phyloP scores from a whole-genome alignment of 495 filamentous ascomycete species.

The Penicillium egyptiacum region DNA sequence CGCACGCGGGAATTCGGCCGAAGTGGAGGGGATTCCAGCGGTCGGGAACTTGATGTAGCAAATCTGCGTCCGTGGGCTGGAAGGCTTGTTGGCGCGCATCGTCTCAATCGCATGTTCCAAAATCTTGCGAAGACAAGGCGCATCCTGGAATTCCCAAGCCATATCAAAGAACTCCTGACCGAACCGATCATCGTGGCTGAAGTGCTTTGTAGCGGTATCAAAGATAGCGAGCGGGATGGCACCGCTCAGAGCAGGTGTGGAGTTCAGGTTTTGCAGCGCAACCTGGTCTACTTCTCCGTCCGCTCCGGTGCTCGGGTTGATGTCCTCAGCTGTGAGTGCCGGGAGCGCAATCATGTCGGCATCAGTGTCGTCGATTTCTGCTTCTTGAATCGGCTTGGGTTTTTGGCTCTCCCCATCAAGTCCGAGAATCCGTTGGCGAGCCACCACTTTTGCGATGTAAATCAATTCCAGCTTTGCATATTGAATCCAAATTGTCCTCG shows the following conservation, averaged over 20 bases:
- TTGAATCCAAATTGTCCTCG: slow-evolving; percentile 75
- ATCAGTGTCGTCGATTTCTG: slow-evolving; percentile 38
- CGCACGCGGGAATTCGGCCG: slow-evolving; percentile 70
- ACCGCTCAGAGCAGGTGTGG: slow-evolving; percentile 80
- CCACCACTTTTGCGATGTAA: slow-evolving; percentile 78
- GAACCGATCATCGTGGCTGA: slow-evolving; percentile 58
- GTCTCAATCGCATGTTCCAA: slow-evolving; percentile 70
- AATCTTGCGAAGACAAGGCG: slow-evolving; percentile 67
- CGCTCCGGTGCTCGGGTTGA: slow-evolving; percentile 58
- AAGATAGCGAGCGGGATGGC: slow-evolving; percentile 93
- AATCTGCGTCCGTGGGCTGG: slow-evolving; percentile 58
- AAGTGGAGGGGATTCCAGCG: slow-evolving; percentile 60
- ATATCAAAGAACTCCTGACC: slow-evolving; percentile 78
- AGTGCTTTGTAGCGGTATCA: slow-evolving; percentile 79
- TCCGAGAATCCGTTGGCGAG: slow-evolving; percentile 65
- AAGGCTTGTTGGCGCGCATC: slow-evolving; percentile 58
- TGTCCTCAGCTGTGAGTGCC: slow-evolving; percentile 60
- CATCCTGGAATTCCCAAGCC: slow-evolving; percentile 63
- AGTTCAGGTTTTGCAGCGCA: slow-evolving; percentile 61
- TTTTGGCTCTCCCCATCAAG: slow-evolving; percentile 55
- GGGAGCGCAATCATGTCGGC: slow-evolving; percentile 63
- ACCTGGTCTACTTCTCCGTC: slow-evolving; percentile 51
- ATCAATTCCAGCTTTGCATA: slow-evolving; percentile 92
- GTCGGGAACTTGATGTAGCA: slow-evolving; percentile 72
- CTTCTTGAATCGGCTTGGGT: slow-evolving; percentile 42